Evolutionary conservation across 306 rosid genomes (phyloP).

Genomic region (Senna siamea): DNA sequence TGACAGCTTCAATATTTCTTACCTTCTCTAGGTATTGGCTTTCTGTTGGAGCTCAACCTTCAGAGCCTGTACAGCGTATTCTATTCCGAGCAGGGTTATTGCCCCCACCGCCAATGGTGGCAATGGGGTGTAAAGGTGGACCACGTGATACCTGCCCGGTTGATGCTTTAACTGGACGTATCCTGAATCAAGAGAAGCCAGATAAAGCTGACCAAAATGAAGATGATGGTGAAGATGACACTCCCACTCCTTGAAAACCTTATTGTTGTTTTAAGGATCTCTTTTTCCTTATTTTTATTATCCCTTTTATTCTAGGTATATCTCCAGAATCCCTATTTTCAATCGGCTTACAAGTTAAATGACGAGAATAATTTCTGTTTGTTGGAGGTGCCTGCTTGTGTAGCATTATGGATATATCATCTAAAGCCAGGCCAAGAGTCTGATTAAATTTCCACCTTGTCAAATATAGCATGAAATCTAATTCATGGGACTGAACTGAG

Average conservation of each 20-base stretch:
- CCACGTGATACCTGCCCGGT: conserved; percentile 67
- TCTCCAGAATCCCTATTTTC: conserved; percentile 43
- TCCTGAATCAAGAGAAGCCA: conserved; percentile 50
- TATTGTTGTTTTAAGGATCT: not conserved
- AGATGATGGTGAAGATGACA: conserved; percentile 42
- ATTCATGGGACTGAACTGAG: conserved; percentile 9
- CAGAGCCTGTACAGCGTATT: conserved; percentile 85
- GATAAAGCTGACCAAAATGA: conserved; percentile 34
- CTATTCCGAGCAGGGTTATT: conserved; percentile 79
- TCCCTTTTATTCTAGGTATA: conserved; percentile 39
- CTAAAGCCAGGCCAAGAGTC: conserved; percentile 31
- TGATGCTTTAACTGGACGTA: conserved; percentile 70
- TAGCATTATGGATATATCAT: not conserved
- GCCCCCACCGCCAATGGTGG: conserved; percentile 91
- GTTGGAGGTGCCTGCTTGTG: conserved; percentile 25
- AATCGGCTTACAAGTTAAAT: conserved; percentile 37
- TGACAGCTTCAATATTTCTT: not conserved
- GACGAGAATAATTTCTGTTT: conserved; percentile 33
- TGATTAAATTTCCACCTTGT: conserved; percentile 19
- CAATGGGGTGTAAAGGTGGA: conserved; percentile 87
- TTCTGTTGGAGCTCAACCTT: conserved; percentile 97
- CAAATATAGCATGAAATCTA: conserved; percentile 3
- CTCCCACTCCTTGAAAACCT: conserved; percentile 33
- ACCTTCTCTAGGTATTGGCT: conserved; percentile 81
- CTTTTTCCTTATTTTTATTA: conserved; percentile 31